Evolutionary conservation across 495 filamentous ascomycete genomes (phyloP), one percentile per base, ranked within the genome.

Genomic region (Tuber umbilicatum): DNA sequence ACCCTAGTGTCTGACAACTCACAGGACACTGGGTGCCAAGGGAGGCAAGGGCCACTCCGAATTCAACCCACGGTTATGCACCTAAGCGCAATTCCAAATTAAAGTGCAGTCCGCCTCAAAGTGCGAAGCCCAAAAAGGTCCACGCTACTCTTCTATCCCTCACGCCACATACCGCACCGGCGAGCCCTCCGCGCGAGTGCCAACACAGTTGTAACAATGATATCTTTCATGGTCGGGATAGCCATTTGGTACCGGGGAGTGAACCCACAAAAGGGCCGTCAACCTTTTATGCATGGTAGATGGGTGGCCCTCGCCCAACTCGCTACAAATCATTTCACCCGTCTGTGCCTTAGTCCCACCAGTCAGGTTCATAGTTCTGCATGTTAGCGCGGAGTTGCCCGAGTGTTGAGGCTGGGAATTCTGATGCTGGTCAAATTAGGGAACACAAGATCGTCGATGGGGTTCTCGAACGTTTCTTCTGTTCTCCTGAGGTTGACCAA

Each of bases 381-480:
- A 60, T n/a, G 50, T n/a, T 31, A 60, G 31, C 1, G 12, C 50
- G n/a, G 50, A 60, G 50, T 31, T 3, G 50, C 2, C 50, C n/a
- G n/a, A 12, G 9, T 27, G 3, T 27, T 60, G 23, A 55, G 23
- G n/a, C 10, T 23, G 47, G 47, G 23, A 55, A 55, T n/a, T 55
- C n/a, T 5, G 5, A 55, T 55, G 23, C 4, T 55, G 47, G 23
- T n/a, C 47, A 14, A n/a, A 55, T n/a, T 5, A 9, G 47, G 47
- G 5, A 55, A n/a, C 47, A 55, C 47, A n/a, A n/a, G 47, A 55
- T 60, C 50, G 50, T 60, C 50, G 50, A 60, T 60, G 50, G n/a
- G 10, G 12, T 60, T 60, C 50, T 60, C n/a, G 50, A 60, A 60
- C 50, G 50, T 60, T 60, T 31, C 50, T 60, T 60, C 31, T 60